Percentiles rank a stretch among this genome's conserved stretches.
These are phyloP conservation scores for Umbelopsis sp. DNA, from an alignment of 192 early-diverging fungal genomes.

Conservation along the genomic window DNA sequence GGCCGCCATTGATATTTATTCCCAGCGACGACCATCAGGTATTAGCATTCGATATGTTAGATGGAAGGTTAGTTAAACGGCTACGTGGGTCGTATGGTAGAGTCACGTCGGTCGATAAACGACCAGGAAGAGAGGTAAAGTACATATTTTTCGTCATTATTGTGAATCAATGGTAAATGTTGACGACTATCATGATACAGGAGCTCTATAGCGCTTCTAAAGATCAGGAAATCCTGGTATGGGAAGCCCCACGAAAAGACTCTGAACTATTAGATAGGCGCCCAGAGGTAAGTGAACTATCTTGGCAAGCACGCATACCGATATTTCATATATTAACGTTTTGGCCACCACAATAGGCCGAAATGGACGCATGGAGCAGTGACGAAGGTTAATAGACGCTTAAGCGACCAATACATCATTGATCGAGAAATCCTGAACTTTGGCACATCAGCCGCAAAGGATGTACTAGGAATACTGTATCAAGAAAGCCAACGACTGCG, in stretches of 20 bases:
- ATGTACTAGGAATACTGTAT: too few relatives aligned
- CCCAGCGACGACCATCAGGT: conserved; percentile 59
- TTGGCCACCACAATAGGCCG: not conserved
- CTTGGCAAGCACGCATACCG: not conserved
- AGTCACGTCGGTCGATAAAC: conserved; percentile 58
- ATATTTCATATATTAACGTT: not conserved
- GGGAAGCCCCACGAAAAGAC: conserved; percentile 45
- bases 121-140: conserved; percentile 46
- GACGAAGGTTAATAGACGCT: conserved; percentile 34
- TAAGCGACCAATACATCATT: too few relatives aligned
- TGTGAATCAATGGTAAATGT: not conserved
- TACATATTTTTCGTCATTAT: not conserved
- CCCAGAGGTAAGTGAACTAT: not conserved
- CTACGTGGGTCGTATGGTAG: conserved; percentile 67
- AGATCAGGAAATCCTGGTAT: conserved; percentile 60
- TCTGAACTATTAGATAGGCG: conserved; percentile 28
- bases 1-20: conserved; percentile 55
- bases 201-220: conserved; percentile 67
- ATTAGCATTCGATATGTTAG: conserved; percentile 57
- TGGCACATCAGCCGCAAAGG: too few relatives aligned
- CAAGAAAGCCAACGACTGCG: not conserved
- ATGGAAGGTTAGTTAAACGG: conserved; percentile 53
- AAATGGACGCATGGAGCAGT: conserved; percentile 54
- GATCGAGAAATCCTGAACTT: too few relatives aligned
- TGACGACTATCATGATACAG: conserved; percentile 10